Base-by-base conservation (phyloP, 495 filamentous ascomycete species). In the Talaromyces liani region DNA sequence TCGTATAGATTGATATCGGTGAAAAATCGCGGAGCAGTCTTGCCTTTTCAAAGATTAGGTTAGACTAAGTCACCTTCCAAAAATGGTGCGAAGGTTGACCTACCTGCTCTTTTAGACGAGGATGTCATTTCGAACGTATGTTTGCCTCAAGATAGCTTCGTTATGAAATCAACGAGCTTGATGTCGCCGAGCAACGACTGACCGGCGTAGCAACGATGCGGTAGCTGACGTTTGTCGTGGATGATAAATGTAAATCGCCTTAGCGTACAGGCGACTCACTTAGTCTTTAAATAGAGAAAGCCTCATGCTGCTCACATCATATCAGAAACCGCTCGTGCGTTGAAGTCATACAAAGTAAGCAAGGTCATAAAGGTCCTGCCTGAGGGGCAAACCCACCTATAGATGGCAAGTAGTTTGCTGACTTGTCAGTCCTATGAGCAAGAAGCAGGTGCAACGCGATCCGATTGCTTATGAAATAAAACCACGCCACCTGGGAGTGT, bases 21-120 rank as follows among this genome's bases (percentile, higher is more conserved):
- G 51, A 83, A 72, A 59, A 89, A 77, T 56, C 82, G 81, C 9
- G 86, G 87, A 58, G 84, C 81, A 65, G 83, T 84, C 74, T 88
- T 88, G 65, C 87, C 87, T 85, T 18, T 58, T 58, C 27, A 22
- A 58, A 18, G 31, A 33, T 6, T 36, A 5, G 16, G 20, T 33
- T 9, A 36, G 31, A 36, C 14, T 2, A 25, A 20, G 31, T 10
- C n/a, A 24, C 27, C 27, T 34, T 20, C 10, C 10, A 22, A 20
- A 27, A n/a, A 55, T 54, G 9, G 51, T 14, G 51, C 51, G 10
- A 29, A 29, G 12, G 18, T 16, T 12, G 22, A 51, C 60, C 53
- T 22, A 62, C 60, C 60, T 54, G 60, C 60, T 49, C 60, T 49
- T 53, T n/a, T 47, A 25, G 22, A 14, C 12, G 29, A 36, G n/a